Base-by-base conservation (phyloP, 352 stramenopile genomes). In the Globisporangium sylvaticum region DNA sequence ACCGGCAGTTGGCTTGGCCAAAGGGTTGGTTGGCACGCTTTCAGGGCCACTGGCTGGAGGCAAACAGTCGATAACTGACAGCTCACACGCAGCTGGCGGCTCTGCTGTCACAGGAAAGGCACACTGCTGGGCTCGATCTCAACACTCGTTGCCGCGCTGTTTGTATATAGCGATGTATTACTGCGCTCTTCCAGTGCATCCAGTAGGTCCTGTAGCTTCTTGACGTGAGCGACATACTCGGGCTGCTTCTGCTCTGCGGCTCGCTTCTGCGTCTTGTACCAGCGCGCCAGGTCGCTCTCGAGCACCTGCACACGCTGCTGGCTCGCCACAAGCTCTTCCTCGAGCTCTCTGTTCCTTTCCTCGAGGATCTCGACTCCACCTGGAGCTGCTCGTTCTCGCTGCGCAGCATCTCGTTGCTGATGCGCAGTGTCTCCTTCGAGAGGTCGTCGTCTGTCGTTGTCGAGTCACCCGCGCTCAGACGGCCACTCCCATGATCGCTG, bases 341-440 rank as follows among this genome's bases (percentile, higher is more conserved):
- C 32, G 1, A 75, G 54, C 27, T 52, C 22, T 7, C 53, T 22
- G 4, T 78, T 75, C 34, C 65, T 60, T 12, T 44, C 34, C 20
- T 72, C 42, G 6, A 76, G 62, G 10, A 39, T 48, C 25, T 46
- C 46, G 42, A 72, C 25, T 73, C 56, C 18, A 27, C n/a, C 53
- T 68, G 63, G 7, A 85, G 67, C 57, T 79, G 67, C 34, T 66
- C 48, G 66, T 86, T 86, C 50, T 84, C 78, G 24, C 34, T 34
- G n/a, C 76, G 72, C 44, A 84, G 61, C 50, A 70, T 55, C 61
- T 85, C 69, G 50, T 77, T 74, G 59, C 72, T 79, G 42, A 78
- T 74, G 27, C 67, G 76, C 59, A 84, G 71, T 32, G 68, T 70
- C 8, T 73, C 70, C n/a, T 32, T 32, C 25, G 71, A 68, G 12